Conservation (phyloP, 371 early-diverging fungal species). For the Apophysomyces sp. region DNA sequence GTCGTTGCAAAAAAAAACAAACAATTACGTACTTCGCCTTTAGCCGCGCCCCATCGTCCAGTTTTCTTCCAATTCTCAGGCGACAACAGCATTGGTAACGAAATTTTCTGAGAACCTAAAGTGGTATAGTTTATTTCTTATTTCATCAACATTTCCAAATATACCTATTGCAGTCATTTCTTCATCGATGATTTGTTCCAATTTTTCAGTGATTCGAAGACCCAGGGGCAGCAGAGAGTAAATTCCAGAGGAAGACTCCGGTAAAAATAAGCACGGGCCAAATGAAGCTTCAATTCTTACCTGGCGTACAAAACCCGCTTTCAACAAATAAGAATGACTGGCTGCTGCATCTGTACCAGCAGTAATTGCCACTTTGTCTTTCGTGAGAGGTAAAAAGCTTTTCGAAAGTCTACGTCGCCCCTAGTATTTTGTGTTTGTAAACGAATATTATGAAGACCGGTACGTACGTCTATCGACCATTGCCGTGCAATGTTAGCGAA, state of each 20-base stretch:
- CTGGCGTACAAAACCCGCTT: conserved; percentile 59
- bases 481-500: neutral
- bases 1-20: neutral
- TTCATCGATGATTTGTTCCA: conserved; percentile 76
- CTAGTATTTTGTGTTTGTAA: conserved; percentile 14
- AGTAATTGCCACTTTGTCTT: conserved; percentile 19
- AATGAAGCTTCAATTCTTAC: conserved; percentile 19
- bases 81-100: conserved; percentile 68
- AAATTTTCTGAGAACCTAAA: conserved; percentile 71
- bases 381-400: conserved; percentile 36
- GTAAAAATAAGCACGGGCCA: neutral
- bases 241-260: conserved; percentile 75
- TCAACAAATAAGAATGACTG: conserved; percentile 39
- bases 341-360: conserved; percentile 12
- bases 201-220: conserved; percentile 69
- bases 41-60: conserved; percentile 75
- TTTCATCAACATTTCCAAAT: neutral
- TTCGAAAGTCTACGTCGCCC: conserved; percentile 44
- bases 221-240: conserved; percentile 83
- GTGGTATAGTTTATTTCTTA: neutral
- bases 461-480: neutral
- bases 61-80: conserved; percentile 78
- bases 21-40: conserved; percentile 54
- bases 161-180: conserved; percentile 75
- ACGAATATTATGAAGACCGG: neutral